Evolutionary conservation across 176 grass and related monocot species (phyloP).

Genomic region (Tuctoria greenei): DNA sequence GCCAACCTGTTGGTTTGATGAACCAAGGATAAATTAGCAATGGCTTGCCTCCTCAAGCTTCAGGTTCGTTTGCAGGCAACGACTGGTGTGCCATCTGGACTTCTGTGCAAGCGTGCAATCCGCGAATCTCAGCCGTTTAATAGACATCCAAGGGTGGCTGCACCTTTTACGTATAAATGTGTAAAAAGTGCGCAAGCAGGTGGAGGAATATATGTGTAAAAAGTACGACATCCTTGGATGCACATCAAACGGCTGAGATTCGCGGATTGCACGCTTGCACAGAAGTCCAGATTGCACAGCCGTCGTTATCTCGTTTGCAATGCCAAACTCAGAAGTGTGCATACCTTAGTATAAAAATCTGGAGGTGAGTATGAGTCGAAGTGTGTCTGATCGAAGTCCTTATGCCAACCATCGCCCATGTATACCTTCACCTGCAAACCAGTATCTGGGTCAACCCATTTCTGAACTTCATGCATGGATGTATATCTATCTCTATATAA

Average conservation of each 20-base stretch:
- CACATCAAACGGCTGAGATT: too few species aligned
- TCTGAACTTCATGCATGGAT: background rate
- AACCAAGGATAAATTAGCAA: slow-evolving; percentile 5
- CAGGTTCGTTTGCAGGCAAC: slow-evolving; percentile 2
- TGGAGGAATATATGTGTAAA: too few species aligned
- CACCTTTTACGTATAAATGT: too few species aligned
- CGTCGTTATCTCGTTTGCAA: slow-evolving; percentile 7
- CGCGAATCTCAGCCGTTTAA: too few species aligned
- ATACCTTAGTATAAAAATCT: slow-evolving; percentile 84
- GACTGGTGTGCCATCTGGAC: too few species aligned
- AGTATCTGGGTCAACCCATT: slow-evolving; percentile 8
- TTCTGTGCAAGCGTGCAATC: too few species aligned
- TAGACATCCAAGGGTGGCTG: too few species aligned
- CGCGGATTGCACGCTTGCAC: too few species aligned
- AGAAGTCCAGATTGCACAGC: too few species aligned
- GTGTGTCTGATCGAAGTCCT: slow-evolving; percentile 77
- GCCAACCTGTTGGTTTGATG: slow-evolving; percentile 60
- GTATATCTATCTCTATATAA: background rate
- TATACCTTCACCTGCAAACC: slow-evolving; percentile 82
- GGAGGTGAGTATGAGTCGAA: slow-evolving; percentile 93
- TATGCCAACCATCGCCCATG: slow-evolving; percentile 87
- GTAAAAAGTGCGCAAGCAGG: too few species aligned
- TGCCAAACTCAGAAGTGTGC: background rate
- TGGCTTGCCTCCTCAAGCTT: background rate
- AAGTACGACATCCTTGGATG: too few species aligned